Base-by-base conservation (phyloP, 75 land plant genomes). In the Selaginella moellendorffii region DNA sequence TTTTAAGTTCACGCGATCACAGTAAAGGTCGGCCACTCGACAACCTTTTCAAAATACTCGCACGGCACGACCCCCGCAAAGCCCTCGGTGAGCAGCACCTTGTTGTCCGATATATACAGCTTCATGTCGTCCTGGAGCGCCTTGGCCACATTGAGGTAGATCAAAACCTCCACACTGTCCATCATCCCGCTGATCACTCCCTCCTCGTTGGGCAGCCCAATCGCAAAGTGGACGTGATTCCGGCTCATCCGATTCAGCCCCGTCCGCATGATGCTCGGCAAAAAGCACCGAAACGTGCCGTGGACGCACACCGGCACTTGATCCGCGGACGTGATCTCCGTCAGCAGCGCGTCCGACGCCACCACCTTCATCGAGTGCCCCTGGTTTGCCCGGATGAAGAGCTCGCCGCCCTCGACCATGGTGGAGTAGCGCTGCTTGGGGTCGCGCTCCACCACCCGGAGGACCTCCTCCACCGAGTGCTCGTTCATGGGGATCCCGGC, bases 71-170 rank as follows among this genome's bases (percentile, higher is more conserved):
- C 46, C 14, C 46, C 46, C 14, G 46, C 14, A 14, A 5, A 79
- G 21, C 97, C 92, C 67, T 90, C 92, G 0, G 92, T 83, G 64
- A 90, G 70, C 2, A 86, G 75, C 62, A 90, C 96, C 54, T 71
- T 77, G 72, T 90, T 90, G 31, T 87, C 96, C 26, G 83, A 86
- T 14, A 79, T 74, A 66, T 81, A 86, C 14, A 89, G 72, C 66
- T 86, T 83, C 90, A 86, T 81, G 54, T 82, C 90, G 14, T 83
- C 96, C n/a, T n/a, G n/a, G n/a, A 88, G 54, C 53, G 95, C 90
- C 65, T 81, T 85, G 68, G 65, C 64, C 27, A 86, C 86, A 62
- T 88, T 80, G 52, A 88, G 67, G 65, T 73, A 83, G 53, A 88
- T 86, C 61, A 86, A 28, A 25, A 83, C 63, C 21, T 88, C 10